Conservation (phyloP, 345 rosid species). For the Psidium guajava region DNA sequence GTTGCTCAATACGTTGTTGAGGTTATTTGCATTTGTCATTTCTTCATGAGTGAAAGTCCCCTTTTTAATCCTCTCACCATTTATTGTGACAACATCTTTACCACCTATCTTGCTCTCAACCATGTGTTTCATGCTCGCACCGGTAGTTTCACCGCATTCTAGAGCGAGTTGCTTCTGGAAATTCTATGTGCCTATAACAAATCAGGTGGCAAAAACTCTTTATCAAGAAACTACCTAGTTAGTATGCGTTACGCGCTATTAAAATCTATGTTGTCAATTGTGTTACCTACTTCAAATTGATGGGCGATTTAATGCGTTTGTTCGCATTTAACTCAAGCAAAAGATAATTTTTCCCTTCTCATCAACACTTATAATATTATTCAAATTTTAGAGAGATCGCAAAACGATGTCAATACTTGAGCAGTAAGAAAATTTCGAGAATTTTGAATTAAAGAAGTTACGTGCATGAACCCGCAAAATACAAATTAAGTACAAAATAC, state of each 20-base stretch:
- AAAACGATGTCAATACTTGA: not conserved
- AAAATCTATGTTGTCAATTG: not conserved
- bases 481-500: not conserved
- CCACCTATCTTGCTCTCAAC: not conserved
- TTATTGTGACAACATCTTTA: not conserved
- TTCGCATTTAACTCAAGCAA: not conserved
- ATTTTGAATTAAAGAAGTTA: not conserved
- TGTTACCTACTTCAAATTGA: not conserved
- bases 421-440: not conserved
- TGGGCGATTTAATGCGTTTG: not conserved
- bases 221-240: not conserved
- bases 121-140: not conserved
- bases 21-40: not conserved
- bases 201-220: not conserved
- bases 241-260: not conserved
- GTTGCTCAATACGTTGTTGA: not conserved
- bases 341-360: not conserved
- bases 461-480: too few species aligned
- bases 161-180: not conserved
- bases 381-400: not conserved
- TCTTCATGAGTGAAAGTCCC: not conserved
- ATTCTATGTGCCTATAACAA: not conserved
- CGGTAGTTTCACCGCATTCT: not conserved
- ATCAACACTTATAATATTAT: not conserved
- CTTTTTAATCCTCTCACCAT: accelerated